Evolutionary conservation across 2,329 filamentous ascomycete genomes (phyloP).

Genomic region (Colletotrichum agaves): DNA sequence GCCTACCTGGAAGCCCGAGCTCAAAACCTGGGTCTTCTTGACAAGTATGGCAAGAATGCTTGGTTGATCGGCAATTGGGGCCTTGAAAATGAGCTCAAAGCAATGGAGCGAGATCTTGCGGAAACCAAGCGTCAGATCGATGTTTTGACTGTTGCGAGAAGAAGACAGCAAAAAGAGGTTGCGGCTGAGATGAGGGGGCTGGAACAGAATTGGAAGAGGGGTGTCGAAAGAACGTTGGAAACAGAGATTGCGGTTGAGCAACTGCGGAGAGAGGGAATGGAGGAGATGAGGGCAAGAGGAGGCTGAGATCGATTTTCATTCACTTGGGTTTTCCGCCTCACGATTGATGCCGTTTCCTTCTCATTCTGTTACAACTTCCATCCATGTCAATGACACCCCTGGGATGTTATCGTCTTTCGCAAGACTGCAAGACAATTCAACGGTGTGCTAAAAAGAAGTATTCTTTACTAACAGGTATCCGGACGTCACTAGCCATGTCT

Average conservation of each 20-base stretch:
- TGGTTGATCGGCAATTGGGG: conserved; percentile 90
- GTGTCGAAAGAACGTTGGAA: conserved; percentile 84
- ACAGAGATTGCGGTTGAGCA: conserved; percentile 85
- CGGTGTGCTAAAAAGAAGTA: conserved; percentile 12
- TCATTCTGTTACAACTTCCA: neutral
- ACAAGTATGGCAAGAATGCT: conserved; percentile 85
- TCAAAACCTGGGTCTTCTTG: conserved; percentile 75
- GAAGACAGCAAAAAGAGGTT: conserved; percentile 75
- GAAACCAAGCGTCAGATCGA: conserved; percentile 76
- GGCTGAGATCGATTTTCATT: neutral
- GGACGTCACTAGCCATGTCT: conserved; percentile 49
- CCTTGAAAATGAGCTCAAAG: conserved; percentile 76
- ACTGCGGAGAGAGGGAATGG: conserved; percentile 73
- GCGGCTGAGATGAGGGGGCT: conserved; percentile 78
- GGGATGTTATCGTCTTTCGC: neutral
- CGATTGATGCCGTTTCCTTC: neutral
- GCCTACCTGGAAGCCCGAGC: conserved; percentile 64
- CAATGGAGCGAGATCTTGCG: conserved; percentile 80
- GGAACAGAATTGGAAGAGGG: conserved; percentile 82
- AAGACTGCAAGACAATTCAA: neutral
- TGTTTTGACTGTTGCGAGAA: conserved; percentile 75
- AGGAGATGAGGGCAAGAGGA: conserved; percentile 59
- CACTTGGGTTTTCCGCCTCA: neutral
- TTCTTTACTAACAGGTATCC: conserved; percentile 45
- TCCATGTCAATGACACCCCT: conserved; percentile 25